Conservation (phyloP, 768 basidiomycete species). For the Auricularia sp. region DNA sequence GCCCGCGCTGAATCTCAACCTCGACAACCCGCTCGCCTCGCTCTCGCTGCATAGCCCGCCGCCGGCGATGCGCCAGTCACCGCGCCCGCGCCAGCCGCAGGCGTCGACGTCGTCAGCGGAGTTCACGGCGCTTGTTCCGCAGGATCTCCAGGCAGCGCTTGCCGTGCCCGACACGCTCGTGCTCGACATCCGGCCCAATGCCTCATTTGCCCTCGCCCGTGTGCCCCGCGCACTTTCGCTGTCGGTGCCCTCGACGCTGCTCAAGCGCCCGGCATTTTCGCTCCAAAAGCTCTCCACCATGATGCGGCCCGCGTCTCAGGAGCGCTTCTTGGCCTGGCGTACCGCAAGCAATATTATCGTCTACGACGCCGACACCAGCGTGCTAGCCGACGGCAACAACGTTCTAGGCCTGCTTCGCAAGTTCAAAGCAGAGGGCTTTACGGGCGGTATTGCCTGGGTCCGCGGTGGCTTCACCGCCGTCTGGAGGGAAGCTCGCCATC, state of each 20-base stretch:
- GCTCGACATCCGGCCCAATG: conserved; percentile 83
- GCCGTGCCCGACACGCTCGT: conserved; percentile 34
- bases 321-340: conserved; percentile 50
- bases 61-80: neutral
- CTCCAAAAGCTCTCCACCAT: conserved; percentile 67
- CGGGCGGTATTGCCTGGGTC: conserved; percentile 64
- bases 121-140: neutral
- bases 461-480: conserved; percentile 74
- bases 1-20: neutral
- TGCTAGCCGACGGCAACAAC: conserved; percentile 54
- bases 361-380: conserved; percentile 69
- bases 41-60: neutral
- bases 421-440: conserved; percentile 50
- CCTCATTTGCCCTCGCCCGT: conserved; percentile 56
- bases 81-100: neutral
- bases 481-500: conserved; percentile 19
- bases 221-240: conserved; percentile 67
- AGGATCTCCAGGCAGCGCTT: neutral
- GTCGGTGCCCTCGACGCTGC: conserved; percentile 86
- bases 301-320: conserved; percentile 54
- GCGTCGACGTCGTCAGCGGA: neutral
- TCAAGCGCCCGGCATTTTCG: conserved; percentile 83
- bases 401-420: conserved; percentile 66
- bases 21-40: neutral
- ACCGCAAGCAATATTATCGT: conserved; percentile 58